These are phyloP conservation scores for Chrysoporthe austroafricana DNA, from an alignment of 2,329 filamentous ascomycete genomes.

Conservation along the genomic window DNA sequence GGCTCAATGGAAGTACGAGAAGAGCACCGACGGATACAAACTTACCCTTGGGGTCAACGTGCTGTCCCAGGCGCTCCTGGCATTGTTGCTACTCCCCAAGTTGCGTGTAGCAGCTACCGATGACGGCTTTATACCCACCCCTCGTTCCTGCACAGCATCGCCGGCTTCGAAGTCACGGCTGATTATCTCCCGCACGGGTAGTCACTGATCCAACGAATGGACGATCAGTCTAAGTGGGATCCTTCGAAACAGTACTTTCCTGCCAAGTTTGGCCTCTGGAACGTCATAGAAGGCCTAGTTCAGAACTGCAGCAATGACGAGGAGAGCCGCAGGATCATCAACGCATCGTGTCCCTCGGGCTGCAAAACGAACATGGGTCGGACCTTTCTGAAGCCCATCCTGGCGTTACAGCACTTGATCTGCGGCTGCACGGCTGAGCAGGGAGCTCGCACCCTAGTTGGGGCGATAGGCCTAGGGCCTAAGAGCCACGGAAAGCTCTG, in stretches of 20 bases:
- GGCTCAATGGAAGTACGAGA: conserved; percentile 41
- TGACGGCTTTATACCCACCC: conserved; percentile 41
- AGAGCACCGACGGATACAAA: conserved; percentile 50
- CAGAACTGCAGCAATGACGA: conserved; percentile 31
- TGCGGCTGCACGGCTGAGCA: conserved; percentile 45
- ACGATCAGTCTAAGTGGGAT: conserved; percentile 31
- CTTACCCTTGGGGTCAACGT: conserved; percentile 60
- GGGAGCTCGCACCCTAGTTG: conserved; percentile 47
- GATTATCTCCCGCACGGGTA: conserved; percentile 25
- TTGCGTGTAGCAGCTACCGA: conserved; percentile 39
- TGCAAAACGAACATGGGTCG: conserved; percentile 47
- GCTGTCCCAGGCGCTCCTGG: conserved; percentile 58
- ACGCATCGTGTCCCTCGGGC: conserved; percentile 48
- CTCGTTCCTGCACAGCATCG: conserved; percentile 42
- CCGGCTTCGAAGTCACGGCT: conserved; percentile 30
- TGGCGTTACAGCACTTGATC: conserved; percentile 37
- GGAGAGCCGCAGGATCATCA: conserved; percentile 40
- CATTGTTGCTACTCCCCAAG: conserved; percentile 53
- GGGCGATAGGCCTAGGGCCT: conserved; percentile 44
- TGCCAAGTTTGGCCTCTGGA: conserved; percentile 42
- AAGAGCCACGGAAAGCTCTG: conserved; percentile 49
- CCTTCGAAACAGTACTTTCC: conserved; percentile 32
- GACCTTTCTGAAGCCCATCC: conserved; percentile 36
- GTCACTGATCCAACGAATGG: conserved; percentile 27
- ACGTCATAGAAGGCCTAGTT: conserved; percentile 44